Evolutionary conservation across 257 asterid genomes (phyloP).

Genomic region (Buddleja alternifolia): DNA sequence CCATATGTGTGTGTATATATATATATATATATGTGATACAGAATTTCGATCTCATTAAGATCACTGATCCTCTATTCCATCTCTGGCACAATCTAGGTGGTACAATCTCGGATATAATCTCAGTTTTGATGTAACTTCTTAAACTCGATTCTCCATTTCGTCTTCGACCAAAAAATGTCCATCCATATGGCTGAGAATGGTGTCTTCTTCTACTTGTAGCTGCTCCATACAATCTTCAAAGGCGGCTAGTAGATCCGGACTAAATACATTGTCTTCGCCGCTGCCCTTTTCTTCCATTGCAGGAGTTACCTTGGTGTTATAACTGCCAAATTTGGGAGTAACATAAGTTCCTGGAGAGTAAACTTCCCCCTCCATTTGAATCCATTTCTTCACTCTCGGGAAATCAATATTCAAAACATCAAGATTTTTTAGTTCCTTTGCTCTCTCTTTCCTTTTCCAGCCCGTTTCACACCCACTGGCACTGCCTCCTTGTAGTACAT

Average conservation of each 20-base stretch:
- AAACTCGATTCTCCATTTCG: slow-evolving; percentile 4
- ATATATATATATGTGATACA: no score
- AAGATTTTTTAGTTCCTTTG: slow-evolving; percentile 42
- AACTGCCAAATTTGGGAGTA: slow-evolving; percentile 62
- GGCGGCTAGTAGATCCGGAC: slow-evolving; percentile 50
- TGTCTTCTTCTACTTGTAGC: slow-evolving; percentile 48
- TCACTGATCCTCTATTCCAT: no score
- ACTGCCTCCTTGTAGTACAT: slow-evolving; percentile 3
- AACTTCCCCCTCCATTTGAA: slow-evolving; percentile 32
- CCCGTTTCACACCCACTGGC: slow-evolving; percentile 32
- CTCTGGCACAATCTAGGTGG: no score
- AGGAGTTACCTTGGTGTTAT: slow-evolving; percentile 26
- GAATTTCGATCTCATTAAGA: no score
- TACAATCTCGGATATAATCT: no score
- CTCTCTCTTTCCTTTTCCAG: slow-evolving; percentile 47
- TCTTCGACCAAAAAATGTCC: not conserved
- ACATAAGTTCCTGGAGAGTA: slow-evolving; percentile 42
- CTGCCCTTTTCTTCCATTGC: not conserved
- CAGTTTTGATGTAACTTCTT: slow-evolving; percentile 1
- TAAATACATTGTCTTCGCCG: slow-evolving; percentile 25
- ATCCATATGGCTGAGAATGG: slow-evolving; percentile 40
- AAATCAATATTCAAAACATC: slow-evolving; percentile 39
- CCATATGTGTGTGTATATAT: no score
- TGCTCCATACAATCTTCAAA: slow-evolving; percentile 56
- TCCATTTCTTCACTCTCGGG: slow-evolving; percentile 36